Base-by-base conservation (phyloP, 2,329 filamentous ascomycete species). In the Penicillium olsonii region DNA sequence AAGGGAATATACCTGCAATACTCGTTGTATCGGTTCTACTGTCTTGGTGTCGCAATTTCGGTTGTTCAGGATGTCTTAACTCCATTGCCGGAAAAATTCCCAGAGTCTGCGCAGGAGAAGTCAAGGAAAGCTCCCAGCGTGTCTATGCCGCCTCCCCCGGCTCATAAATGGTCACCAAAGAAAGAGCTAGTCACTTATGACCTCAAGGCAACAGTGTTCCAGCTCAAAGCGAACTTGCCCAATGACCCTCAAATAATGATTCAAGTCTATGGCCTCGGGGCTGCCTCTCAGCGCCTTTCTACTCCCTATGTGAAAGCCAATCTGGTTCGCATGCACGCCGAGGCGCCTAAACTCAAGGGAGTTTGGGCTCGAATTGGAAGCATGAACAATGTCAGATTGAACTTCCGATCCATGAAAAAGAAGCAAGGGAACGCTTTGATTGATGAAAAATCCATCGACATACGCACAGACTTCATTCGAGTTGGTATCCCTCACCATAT, bases 11-110 rank as follows among this genome's bases (percentile, higher is more conserved):
- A 89, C 53, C 65, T 95, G 7, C 87, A 95, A 42, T 97, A 97
- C 66, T 99, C 95, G 0, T 80, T 99, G 0, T 96, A 95, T 68
- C 87, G 92, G 3, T 92, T 96, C 66, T 99, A 96, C 65, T 87
- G 92, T 0, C 80, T 95, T 20, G 88, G 90, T 1, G 84, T 97
- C 52, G 94, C 92, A 8, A 75, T 81, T 19, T 85, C 85, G 65
- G 89, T 95, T 2, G 69, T 99, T 19, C 80, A 80, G 45, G 84
- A 84, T 62, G 87, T 87, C 0, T 88, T 92, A 41, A 63, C 67
- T 42, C 68, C 63, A 18, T 53, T 62, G 20, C 53, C 64, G 15
- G 55, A 57, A 10, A 55, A 60, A 19, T 38, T 50, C 11, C 15
- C 55, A 17, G 45, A 42, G 14, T 37, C 50, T 27, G 11, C 50